Evolutionary conservation across 441 rosid genomes (phyloP), one percentile per base, ranked within the genome.

Genomic region (Populus tomentosa): DNA sequence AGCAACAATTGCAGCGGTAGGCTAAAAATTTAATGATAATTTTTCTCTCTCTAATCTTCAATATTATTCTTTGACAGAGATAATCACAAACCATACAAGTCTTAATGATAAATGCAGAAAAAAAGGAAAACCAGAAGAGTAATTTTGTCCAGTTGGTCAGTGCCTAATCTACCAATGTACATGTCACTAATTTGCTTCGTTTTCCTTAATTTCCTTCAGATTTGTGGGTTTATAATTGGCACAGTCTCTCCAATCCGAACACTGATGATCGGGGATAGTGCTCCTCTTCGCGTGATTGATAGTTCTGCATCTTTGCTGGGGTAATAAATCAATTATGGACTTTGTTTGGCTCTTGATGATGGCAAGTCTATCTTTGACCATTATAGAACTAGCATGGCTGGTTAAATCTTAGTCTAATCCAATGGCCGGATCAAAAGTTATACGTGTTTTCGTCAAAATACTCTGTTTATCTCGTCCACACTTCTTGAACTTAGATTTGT

Each of bases 1-100:
- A 46, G 86, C 90, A 67, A 89, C 86, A 23, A 80, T 59, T 26
- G 91, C 77, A 69, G 90, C 87, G 80, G 91, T 88, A 84, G 53
- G 10, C 40, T 53, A 70, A 10, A 24, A 5, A 13, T 23, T 38
- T 9, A 10, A 14, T 50, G 56, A 50, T 50, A 50, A 50, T 14
- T 50, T 16, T 50, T 50, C 2, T 6, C n/a, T 11, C 7, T 10
- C 26, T 1, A 5, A n/a, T 7, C 8, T 24, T n/a, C 16, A 36
- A 5, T 21, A 13, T 28, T 20, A 16, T 16, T 18, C 61, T 0
- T 53, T 5, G n/a, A 16, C 6, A 53, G 61, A 18, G 21, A 53
- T 18, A 18, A 18, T 24, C 18, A 70, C 72, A 21, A 11, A 32
- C 14, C 10, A 42, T 42, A 42, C 50, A 10, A 42, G 16, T 46